These are phyloP conservation scores for Septoria petroselini DNA, from an alignment of 2,329 filamentous ascomycete species.

Conservation along the genomic window DNA sequence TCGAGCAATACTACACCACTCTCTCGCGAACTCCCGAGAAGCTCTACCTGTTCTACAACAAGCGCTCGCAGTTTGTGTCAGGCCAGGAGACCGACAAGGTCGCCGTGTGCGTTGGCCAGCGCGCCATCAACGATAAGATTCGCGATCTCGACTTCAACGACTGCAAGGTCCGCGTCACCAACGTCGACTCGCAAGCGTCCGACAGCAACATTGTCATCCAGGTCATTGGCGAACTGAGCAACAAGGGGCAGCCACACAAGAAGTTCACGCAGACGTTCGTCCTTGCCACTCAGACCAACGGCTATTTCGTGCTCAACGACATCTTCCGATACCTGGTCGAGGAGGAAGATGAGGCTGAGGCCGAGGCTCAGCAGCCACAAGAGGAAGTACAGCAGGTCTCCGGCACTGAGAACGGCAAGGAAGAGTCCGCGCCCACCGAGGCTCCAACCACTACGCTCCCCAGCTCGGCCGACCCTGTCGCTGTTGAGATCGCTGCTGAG, in stretches of 20 bases:
- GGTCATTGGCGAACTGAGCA: constrained; percentile 96
- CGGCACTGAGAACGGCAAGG: constrained; percentile 38
- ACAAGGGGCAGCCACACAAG: constrained; percentile 84
- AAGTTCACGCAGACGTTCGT: constrained; percentile 99
- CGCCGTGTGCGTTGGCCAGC: constrained; percentile 79
- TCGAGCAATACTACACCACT: constrained; percentile 98
- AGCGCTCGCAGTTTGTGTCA: constrained; percentile 90
- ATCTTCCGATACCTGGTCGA: constrained; percentile 93
- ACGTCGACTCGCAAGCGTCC: constrained; percentile 93
- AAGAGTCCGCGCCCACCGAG: constrained; percentile 44
- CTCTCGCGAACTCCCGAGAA: constrained; percentile 91
- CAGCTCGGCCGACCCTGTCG: constrained; percentile 39
- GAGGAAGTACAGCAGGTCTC: constrained; percentile 37
- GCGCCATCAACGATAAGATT: constrained; percentile 90
- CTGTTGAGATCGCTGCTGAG: constrained; percentile 45
- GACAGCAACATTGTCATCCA: constrained; percentile 94
- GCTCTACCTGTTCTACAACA: constrained; percentile 95
- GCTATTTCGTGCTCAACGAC: constrained; percentile 97
- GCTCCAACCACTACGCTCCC: constrained; percentile 32
- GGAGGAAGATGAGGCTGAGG: constrained; percentile 64
- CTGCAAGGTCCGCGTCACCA: constrained; percentile 96
- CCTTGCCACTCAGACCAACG: constrained; percentile 89
- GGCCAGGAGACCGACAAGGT: constrained; percentile 87
- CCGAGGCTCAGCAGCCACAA: constrained; percentile 39
- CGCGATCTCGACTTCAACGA: constrained; percentile 91